phyloP scores from a whole-genome alignment of 345 rosid species.

The Corchorus capsularis region DNA sequence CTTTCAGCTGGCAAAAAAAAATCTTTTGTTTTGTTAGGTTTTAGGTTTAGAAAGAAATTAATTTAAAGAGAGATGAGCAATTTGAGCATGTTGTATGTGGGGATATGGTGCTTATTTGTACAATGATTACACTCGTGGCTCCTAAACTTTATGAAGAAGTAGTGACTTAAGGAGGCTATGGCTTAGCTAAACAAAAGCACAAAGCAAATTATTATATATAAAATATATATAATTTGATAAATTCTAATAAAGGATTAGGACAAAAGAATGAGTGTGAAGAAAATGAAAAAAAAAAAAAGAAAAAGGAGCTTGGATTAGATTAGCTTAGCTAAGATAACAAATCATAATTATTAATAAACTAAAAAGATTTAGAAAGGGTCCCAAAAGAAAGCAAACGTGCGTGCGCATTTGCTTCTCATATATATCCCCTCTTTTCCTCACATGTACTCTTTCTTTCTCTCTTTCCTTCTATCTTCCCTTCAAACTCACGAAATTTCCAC shows the following conservation, averaged over 20 bases:
- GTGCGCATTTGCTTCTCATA: slow-evolving; percentile 27
- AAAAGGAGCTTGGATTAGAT: slow-evolving; percentile 22
- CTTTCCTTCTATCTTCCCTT: slow-evolving; percentile 30
- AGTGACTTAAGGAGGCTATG: background rate
- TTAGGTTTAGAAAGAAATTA: background rate
- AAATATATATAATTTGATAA: slow-evolving; percentile 29
- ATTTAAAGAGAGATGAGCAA: slow-evolving; percentile 9
- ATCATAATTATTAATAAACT: background rate
- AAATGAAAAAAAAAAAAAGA: slow-evolving; percentile 12
- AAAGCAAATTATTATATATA: background rate
- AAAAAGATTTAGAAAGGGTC: slow-evolving; percentile 8
- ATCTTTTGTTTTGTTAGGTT: background rate
- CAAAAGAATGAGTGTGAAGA: slow-evolving; percentile 19
- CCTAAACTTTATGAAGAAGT: slow-evolving; percentile 31
- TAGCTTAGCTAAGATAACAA: slow-evolving; percentile 9
- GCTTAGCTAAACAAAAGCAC: slow-evolving; percentile 13
- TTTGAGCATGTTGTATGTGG: slow-evolving; percentile 36
- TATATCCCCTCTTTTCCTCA: slow-evolving; percentile 1
- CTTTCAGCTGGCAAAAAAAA: slow-evolving; percentile 7
- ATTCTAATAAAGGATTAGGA: slow-evolving; percentile 26
- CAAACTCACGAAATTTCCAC: slow-evolving; percentile 31
- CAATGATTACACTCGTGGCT: slow-evolving; percentile 58
- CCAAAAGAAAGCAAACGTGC: slow-evolving; percentile 25
- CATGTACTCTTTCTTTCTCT: slow-evolving; percentile 12
- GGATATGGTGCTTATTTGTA: slow-evolving; percentile 41